phyloP scores from a whole-genome alignment of 129 eudicot species.

The Escallonia herrerae region DNA sequence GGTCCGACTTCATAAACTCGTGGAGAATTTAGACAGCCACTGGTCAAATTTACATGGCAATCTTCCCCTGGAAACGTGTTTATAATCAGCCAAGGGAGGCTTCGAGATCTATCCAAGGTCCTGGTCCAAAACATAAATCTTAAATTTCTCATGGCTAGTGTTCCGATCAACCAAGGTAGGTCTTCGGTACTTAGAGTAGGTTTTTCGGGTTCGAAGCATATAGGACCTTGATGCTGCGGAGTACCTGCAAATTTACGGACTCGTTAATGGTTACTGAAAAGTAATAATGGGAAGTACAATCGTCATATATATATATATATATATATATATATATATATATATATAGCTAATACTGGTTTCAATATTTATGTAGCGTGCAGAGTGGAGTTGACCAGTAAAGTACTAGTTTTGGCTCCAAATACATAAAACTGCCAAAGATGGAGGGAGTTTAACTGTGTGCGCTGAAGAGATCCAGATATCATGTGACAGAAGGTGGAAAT shows the following conservation, averaged over 20 bases:
- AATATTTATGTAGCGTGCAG: no score
- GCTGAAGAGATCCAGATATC: no score
- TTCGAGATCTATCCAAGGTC: slow-evolving; percentile 25
- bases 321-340: no score
- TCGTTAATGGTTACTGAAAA: no score
- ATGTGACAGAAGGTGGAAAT: no score
- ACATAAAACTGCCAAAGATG: no score
- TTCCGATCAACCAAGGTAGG: slow-evolving; percentile 47
- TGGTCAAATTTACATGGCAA: not conserved
- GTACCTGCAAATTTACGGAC: slow-evolving; percentile 15
- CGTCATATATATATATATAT: no score
- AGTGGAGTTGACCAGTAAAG: no score
- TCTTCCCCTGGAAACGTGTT: slow-evolving; percentile 23
- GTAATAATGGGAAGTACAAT: no score
- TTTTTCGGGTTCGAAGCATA: slow-evolving; percentile 14
- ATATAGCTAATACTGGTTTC: no score
- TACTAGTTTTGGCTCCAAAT: no score
- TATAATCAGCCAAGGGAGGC: slow-evolving; percentile 20
- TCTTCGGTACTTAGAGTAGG: slow-evolving; percentile 21
- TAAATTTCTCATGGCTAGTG: slow-evolving; percentile 17
- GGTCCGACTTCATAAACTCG: slow-evolving; percentile 10
- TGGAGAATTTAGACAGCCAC: slow-evolving; percentile 12
- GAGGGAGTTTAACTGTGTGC: no score
- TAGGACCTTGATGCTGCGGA: slow-evolving; percentile 21
- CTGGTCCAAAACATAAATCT: slow-evolving; percentile 39